Percentiles rank a stretch among this genome's conserved stretches.
phyloP scores from a whole-genome alignment of 2,329 filamentous ascomycete genomes.

The Xylaria arbuscula region DNA sequence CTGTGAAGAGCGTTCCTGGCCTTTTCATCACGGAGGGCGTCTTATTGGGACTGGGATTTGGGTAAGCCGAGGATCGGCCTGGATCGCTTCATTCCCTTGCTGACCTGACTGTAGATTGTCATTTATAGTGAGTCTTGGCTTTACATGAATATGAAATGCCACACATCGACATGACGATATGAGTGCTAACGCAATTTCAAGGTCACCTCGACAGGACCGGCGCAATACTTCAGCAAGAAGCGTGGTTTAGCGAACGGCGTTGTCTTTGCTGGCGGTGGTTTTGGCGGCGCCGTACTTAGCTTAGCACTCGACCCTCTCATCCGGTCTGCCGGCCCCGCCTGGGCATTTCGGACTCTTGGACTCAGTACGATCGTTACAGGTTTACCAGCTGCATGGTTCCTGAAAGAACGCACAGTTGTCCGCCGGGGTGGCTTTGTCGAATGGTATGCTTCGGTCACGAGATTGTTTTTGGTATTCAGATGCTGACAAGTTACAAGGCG shows the following conservation, averaged over 20 bases:
- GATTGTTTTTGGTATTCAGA: neutral
- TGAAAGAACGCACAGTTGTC: conserved; percentile 55
- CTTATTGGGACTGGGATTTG: conserved; percentile 36
- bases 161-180: neutral
- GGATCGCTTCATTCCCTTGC: neutral
- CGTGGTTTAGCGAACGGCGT: conserved; percentile 67
- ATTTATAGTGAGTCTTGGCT: conserved; percentile 34
- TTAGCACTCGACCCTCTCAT: conserved; percentile 62
- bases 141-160: neutral
- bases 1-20: conserved; percentile 50
- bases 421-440: conserved; percentile 54
- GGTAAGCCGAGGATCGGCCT: conserved; percentile 26
- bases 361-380: conserved; percentile 58
- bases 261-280: conserved; percentile 64
- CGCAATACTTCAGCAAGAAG: conserved; percentile 66
- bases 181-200: conserved; percentile 34
- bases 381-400: conserved; percentile 58
- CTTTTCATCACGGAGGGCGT: conserved; percentile 50
- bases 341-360: conserved; percentile 58
- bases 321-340: conserved; percentile 52
- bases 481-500: conserved; percentile 46
- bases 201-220: conserved; percentile 60
- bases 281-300: conserved; percentile 65
- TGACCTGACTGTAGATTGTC: conserved; percentile 30
- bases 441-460: conserved; percentile 47